A percentile compares a stretch with the other conserved stretches of the same genome.
Evolutionary conservation across 2,329 filamentous ascomycete species (phyloP).

Genomic region (Aciculosporium take): DNA sequence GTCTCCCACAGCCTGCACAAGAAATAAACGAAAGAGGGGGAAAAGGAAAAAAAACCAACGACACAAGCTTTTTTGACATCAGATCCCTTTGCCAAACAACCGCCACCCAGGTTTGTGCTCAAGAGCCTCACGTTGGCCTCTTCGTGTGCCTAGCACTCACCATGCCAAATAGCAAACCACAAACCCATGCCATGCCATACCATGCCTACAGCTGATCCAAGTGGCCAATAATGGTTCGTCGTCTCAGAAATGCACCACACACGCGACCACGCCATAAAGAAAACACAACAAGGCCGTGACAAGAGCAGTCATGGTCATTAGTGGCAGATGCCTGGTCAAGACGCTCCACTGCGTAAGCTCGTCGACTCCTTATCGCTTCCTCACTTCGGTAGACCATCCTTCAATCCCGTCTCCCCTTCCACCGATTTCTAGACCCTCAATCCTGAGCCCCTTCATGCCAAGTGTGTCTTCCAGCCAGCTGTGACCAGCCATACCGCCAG

Average conservation of each 20-base stretch:
- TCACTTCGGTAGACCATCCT: constrained; percentile 81
- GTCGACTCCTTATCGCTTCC: constrained; percentile 47
- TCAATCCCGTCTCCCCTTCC: constrained; percentile 85
- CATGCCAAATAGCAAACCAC: background rate
- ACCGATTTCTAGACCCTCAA: constrained; percentile 62
- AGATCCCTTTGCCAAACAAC: too few relatives aligned
- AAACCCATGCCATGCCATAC: too few relatives aligned
- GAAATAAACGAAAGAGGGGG: too few relatives aligned
- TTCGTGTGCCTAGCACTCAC: background rate
- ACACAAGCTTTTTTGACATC: background rate
- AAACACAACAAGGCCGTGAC: background rate
- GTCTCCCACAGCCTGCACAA: too few relatives aligned
- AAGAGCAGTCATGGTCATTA: background rate
- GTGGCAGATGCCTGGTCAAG: background rate
- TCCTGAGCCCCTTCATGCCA: constrained; percentile 69
- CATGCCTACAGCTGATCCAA: background rate
- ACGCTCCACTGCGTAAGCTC: constrained; percentile 5
- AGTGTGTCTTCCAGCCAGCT: constrained; percentile 70
- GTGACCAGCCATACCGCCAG: constrained; percentile 85
- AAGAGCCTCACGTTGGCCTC: background rate
- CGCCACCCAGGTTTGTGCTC: too few relatives aligned
- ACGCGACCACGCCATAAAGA: background rate
- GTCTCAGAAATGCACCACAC: background rate
- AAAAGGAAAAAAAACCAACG: too few relatives aligned
- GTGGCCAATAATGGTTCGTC: background rate